Percentiles rank a stretch among this genome's conserved stretches.
Evolutionary conservation across 2,329 filamentous ascomycete species (phyloP).

Genomic region (Canariomyces notabilis): DNA sequence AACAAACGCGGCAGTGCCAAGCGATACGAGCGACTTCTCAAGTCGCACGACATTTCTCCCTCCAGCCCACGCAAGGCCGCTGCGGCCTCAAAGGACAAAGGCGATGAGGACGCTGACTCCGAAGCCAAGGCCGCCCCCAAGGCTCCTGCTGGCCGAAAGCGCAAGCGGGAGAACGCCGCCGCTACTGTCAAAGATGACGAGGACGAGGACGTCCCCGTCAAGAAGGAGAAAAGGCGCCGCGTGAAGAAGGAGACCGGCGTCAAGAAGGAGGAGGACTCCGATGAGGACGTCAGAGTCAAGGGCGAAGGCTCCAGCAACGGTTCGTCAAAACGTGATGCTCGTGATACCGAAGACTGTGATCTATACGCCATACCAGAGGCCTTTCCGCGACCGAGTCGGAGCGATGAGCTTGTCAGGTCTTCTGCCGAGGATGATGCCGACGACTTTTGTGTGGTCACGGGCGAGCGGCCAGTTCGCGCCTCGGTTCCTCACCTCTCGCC

Average conservation of each 20-base stretch:
- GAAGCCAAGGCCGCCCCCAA: neutral
- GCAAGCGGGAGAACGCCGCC: constrained; percentile 6
- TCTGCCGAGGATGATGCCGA: neutral
- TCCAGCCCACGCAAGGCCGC: constrained; percentile 7
- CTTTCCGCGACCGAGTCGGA: neutral
- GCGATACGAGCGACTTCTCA: constrained; percentile 27
- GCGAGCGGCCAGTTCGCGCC: constrained; percentile 1
- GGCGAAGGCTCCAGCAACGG: constrained; percentile 7
- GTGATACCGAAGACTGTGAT: neutral
- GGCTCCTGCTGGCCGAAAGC: constrained; percentile 11
- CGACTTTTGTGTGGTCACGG: constrained; percentile 10
- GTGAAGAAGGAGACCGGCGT: constrained; percentile 13
- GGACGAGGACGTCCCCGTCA: constrained; percentile 13
- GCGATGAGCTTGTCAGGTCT: neutral
- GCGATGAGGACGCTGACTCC: neutral
- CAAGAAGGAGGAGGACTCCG: constrained; percentile 12
- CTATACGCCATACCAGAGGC: neutral
- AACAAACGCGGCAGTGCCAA: constrained; percentile 22
- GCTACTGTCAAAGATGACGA: constrained; percentile 1
- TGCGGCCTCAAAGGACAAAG: neutral
- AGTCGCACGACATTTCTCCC: constrained; percentile 20
- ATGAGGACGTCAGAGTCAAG: constrained; percentile 6
- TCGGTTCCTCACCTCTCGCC: neutral
- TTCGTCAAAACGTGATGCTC: constrained; percentile 2
- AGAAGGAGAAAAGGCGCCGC: constrained; percentile 20